Percentiles rank a stretch among this genome's conserved stretches.
These are phyloP conservation scores for Heliosperma pusillum DNA, from an alignment of 148 eudicot species.

Conservation along the genomic window DNA sequence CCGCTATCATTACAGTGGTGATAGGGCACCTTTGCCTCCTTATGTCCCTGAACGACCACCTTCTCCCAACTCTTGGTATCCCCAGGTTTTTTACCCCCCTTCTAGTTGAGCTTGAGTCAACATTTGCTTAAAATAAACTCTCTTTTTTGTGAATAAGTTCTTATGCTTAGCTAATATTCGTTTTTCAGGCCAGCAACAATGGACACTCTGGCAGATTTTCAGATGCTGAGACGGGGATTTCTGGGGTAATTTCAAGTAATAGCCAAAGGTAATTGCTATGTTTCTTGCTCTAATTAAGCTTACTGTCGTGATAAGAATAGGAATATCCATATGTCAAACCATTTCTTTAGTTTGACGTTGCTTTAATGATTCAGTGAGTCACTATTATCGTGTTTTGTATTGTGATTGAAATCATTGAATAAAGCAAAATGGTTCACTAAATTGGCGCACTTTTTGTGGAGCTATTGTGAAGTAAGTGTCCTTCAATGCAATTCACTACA, in stretches of 20 bases:
- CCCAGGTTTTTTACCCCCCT: constrained; percentile 35
- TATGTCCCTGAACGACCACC: constrained; percentile 40
- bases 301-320: neutral
- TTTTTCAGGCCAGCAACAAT: constrained; percentile 35
- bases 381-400: too few species aligned
- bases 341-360: neutral
- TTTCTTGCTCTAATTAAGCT: neutral
- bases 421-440: too few species aligned
- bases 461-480: too few species aligned
- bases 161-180: constrained; percentile 10
- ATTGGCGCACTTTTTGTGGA: too few species aligned
- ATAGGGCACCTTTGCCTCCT: constrained; percentile 41
- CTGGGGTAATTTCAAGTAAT: constrained; percentile 21
- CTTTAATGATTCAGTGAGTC: neutral
- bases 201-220: constrained; percentile 36
- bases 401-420: too few species aligned
- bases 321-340: neutral
- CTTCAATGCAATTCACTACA: too few species aligned
- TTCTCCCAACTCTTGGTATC: constrained; percentile 42
- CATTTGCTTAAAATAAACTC: neutral
- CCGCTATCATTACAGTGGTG: constrained; percentile 34
- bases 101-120: constrained; percentile 9
- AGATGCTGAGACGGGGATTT: constrained; percentile 29
- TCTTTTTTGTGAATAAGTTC: neutral
- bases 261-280: constrained; percentile 30